phyloP scores from a whole-genome alignment of 345 rosid genomes.

The Brassica rapa region DNA sequence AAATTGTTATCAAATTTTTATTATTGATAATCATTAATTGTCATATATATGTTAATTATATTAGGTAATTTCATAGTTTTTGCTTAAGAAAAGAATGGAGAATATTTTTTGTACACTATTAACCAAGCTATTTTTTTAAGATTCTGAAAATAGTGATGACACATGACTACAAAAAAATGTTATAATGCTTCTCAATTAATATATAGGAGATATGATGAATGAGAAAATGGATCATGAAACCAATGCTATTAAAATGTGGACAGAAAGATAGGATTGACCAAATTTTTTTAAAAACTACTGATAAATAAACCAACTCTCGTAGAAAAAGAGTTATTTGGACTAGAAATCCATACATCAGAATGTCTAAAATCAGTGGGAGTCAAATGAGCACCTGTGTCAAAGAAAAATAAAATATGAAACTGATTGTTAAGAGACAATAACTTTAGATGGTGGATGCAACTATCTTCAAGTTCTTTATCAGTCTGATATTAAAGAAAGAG shows the following conservation, averaged over 20 bases:
- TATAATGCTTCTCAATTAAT: no score
- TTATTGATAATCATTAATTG: no score
- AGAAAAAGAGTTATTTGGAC: not conserved
- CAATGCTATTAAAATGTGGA: not conserved
- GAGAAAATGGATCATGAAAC: no score
- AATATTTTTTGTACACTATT: no score
- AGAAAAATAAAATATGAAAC: not conserved
- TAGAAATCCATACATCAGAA: not conserved
- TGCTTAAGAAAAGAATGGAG: no score
- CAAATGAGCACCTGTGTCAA: not conserved
- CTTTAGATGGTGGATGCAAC: not conserved
- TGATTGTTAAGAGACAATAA: not conserved
- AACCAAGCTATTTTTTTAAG: no score
- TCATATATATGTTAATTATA: no score
- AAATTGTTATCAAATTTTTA: no score
- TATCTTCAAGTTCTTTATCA: not conserved
- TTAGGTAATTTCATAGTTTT: no score
- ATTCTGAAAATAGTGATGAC: no score
- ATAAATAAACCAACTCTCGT: not conserved
- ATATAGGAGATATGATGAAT: no score
- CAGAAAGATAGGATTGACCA: not conserved
- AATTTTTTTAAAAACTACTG: not conserved
- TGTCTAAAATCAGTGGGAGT: not conserved
- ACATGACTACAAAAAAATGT: no score
- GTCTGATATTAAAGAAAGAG: not conserved